phyloP scores from a whole-genome alignment of 371 early-diverging fungal species.

The Mortierella sp. region DNA sequence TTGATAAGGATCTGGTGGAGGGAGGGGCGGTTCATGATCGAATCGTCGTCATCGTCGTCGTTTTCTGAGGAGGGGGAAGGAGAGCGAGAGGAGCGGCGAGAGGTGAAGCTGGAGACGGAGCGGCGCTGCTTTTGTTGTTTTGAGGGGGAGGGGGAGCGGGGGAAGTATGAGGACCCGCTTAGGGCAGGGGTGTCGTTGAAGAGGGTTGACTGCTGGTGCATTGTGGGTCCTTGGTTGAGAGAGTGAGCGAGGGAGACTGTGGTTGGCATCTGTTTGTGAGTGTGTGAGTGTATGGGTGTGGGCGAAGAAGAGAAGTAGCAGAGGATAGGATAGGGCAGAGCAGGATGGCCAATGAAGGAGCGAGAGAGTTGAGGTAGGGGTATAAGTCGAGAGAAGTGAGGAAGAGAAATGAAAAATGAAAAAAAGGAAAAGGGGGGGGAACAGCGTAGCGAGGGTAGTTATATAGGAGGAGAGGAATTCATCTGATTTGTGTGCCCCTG shows the following conservation, averaged over 20 bases:
- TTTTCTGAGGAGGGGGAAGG: background rate
- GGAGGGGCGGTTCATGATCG: conserved; percentile 35
- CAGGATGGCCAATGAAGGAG: background rate
- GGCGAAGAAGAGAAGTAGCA: background rate
- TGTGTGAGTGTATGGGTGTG: background rate
- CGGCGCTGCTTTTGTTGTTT: conserved; percentile 23
- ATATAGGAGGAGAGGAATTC: conserved; percentile 5
- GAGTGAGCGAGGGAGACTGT: conserved; percentile 40
- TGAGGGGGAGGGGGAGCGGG: conserved; percentile 21
- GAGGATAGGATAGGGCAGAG: background rate
- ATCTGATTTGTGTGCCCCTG: background rate
- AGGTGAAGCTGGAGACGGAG: conserved; percentile 52
- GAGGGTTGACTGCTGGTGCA: conserved; percentile 42
- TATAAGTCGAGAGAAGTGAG: background rate
- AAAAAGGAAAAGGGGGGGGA: conserved; percentile 3
- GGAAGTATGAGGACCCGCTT: background rate
- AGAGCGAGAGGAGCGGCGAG: conserved; percentile 27
- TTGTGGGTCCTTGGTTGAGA: conserved; percentile 46
- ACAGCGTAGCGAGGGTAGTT: background rate
- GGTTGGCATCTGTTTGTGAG: conserved; percentile 33
- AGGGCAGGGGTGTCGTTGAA: conserved; percentile 18
- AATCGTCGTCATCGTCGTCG: conserved; percentile 37
- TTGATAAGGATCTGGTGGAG: conserved; percentile 53
- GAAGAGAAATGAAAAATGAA: background rate
- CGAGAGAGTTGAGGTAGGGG: background rate